Evolutionary conservation across 2,329 filamentous ascomycete genomes (phyloP).

Genomic region (Harringtonia aguacate): DNA sequence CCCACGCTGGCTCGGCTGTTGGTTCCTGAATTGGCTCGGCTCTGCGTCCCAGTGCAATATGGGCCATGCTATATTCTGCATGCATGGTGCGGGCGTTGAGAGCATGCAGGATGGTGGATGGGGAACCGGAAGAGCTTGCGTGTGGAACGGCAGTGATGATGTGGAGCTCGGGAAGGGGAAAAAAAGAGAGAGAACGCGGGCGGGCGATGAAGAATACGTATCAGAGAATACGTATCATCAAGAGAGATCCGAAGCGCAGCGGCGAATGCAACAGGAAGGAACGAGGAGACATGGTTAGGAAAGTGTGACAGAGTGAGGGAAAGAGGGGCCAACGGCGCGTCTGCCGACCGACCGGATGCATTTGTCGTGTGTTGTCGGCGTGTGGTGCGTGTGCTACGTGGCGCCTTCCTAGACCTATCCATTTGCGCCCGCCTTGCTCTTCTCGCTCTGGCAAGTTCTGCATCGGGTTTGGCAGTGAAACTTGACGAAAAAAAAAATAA

Average conservation of each 20-base stretch:
- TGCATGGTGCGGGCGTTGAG: background rate
- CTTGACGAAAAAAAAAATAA: too few species aligned
- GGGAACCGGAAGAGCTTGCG: background rate
- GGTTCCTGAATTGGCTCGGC: background rate
- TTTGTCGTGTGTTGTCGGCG: background rate
- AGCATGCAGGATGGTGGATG: background rate
- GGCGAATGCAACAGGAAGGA: background rate
- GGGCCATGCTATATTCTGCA: background rate
- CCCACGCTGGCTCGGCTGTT: background rate
- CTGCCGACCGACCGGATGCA: background rate
- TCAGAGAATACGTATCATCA: too few species aligned
- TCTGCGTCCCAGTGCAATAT: background rate
- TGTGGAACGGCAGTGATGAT: background rate
- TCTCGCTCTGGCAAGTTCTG: too few species aligned
- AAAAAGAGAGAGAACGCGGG: background rate
- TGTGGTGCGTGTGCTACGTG: constrained; percentile 10
- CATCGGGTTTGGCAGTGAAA: too few species aligned
- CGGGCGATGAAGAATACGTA: too few species aligned
- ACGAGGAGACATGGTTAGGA: background rate
- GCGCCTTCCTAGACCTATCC: constrained; percentile 8
- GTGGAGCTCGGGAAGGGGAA: background rate
- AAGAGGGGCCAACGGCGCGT: background rate
- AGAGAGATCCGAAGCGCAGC: too few species aligned
- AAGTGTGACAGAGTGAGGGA: background rate
- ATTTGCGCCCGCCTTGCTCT: background rate